Evolutionary conservation across 1,139 yeast genomes (phyloP).

Genomic region (Yamadazyma sp.): DNA sequence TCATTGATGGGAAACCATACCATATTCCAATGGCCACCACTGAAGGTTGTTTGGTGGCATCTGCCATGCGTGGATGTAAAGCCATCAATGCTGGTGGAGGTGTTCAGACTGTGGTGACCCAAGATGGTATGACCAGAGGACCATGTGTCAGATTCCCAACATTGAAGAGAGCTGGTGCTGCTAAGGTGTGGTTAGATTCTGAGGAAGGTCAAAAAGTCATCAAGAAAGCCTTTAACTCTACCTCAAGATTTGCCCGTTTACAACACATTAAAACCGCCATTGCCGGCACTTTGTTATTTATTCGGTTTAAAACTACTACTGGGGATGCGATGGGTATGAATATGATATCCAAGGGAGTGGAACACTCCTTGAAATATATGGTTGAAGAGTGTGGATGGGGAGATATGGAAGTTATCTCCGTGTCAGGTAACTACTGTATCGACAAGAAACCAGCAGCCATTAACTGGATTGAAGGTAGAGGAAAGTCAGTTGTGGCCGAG

Average conservation of each 20-base stretch:
- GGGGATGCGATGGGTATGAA: slow-evolving; percentile 99
- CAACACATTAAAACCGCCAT: slow-evolving; percentile 88
- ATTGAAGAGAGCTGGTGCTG: slow-evolving; percentile 86
- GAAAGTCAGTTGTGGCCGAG: slow-evolving; percentile 97
- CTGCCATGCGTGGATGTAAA: slow-evolving; percentile 98
- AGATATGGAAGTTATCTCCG: slow-evolving; percentile 90
- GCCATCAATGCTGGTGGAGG: slow-evolving; percentile 98
- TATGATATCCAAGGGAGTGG: slow-evolving; percentile 99
- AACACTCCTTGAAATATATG: slow-evolving; percentile 80
- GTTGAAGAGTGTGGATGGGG: slow-evolving; percentile 85
- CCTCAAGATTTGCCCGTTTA: slow-evolving; percentile 94
- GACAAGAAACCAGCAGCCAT: slow-evolving; percentile 98
- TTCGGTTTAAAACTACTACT: slow-evolving; percentile 93
- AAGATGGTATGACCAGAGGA: slow-evolving; percentile 99
- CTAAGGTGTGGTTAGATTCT: slow-evolving; percentile 93
- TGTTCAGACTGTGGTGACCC: slow-evolving; percentile 84
- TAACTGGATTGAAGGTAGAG: slow-evolving; percentile 99
- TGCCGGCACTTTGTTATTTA: slow-evolving; percentile 89
- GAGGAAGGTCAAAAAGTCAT: slow-evolving; percentile 84
- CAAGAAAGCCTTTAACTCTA: slow-evolving; percentile 91
- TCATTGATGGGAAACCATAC: slow-evolving; percentile 81
- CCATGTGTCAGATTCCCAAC: slow-evolving; percentile 92
- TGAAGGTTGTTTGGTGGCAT: slow-evolving; percentile 97
- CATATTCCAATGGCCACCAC: slow-evolving; percentile 99
- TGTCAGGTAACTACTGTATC: slow-evolving; percentile 96